Evolutionary conservation across 1,284 basidiomycete species (phyloP).

Genomic region (Moniliophthora roreri): DNA sequence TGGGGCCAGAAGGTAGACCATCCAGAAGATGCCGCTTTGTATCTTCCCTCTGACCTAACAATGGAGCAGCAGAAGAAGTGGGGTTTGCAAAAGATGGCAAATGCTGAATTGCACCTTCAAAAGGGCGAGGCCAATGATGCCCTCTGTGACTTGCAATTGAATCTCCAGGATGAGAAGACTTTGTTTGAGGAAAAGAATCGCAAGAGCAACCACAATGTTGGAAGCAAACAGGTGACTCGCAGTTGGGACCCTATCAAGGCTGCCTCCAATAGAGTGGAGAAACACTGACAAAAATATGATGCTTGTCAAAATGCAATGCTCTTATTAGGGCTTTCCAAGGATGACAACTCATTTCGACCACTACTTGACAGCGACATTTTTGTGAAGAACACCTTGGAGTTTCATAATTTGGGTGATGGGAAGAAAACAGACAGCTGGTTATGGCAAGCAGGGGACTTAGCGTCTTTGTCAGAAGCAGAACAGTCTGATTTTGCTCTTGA

Average conservation of each 20-base stretch:
- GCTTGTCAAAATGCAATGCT: slow-evolving; percentile 5
- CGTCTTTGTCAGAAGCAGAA: neutral
- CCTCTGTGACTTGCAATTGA: neutral
- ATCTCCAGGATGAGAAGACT: neutral
- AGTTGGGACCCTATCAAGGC: neutral
- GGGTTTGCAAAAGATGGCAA: slow-evolving; percentile 1
- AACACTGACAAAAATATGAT: slow-evolving; percentile 1
- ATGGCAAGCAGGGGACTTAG: slow-evolving; percentile 2
- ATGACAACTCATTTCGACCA: neutral
- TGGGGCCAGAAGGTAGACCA: too few species aligned
- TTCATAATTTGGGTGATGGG: slow-evolving; percentile 3
- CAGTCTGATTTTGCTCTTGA: neutral
- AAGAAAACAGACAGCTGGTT: slow-evolving; percentile 10
- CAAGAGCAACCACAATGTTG: slow-evolving; percentile 1
- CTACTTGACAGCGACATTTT: neutral
- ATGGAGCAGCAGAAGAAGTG: neutral
- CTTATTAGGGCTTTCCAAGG: neutral
- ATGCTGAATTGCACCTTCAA: slow-evolving; percentile 6
- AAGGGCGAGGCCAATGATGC: slow-evolving; percentile 4
- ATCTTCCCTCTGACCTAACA: neutral
- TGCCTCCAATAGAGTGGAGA: neutral
- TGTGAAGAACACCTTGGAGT: neutral
- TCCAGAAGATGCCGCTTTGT: too few species aligned
- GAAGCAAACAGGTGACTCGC: neutral
- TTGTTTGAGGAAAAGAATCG: neutral